These are phyloP conservation scores for Acanthamoeba healyi DNA, from an alignment of 208 protist genomes.

Conservation along the genomic window DNA sequence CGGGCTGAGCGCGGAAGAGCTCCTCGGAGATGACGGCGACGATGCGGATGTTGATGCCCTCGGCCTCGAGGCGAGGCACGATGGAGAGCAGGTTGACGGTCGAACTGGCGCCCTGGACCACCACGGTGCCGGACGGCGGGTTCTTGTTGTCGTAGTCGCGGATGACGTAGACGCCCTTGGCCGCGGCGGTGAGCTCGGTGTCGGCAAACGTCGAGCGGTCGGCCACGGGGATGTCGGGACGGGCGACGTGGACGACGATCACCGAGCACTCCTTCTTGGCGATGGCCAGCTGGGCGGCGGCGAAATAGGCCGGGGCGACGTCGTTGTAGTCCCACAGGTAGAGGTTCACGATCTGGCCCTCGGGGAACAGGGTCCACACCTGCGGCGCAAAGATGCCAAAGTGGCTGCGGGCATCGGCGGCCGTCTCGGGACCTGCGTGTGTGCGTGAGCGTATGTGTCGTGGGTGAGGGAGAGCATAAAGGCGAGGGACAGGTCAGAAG, in stretches of 20 bases:
- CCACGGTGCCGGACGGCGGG: conserved; percentile 47
- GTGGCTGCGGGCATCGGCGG: conserved; percentile 71
- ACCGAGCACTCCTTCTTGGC: conserved; percentile 36
- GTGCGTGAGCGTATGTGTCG: neutral
- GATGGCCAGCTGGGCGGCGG: conserved; percentile 42
- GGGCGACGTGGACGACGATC: conserved; percentile 73
- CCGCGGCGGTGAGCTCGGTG: conserved; percentile 66
- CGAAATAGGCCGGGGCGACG: conserved; percentile 69
- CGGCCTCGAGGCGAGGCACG: conserved; percentile 71
- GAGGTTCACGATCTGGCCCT: conserved; percentile 62
- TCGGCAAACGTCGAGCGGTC: conserved; percentile 66
- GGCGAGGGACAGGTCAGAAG: too few relatives aligned
- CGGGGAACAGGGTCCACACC: conserved; percentile 72
- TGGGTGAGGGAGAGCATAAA: neutral
- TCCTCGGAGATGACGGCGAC: conserved; percentile 75
- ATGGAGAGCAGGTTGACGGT: conserved; percentile 68
- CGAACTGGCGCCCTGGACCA: conserved; percentile 68
- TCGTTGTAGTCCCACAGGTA: conserved; percentile 78
- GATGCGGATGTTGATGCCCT: conserved; percentile 75
- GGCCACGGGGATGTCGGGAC: conserved; percentile 72
- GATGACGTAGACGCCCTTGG: conserved; percentile 74
- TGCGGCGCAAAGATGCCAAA: conserved; percentile 76
- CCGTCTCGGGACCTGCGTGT: conserved; percentile 48
- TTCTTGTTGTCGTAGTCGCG: conserved; percentile 44
- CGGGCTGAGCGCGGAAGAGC: conserved; percentile 58